Evolutionary conservation across 345 rosid genomes (phyloP), one percentile per base, ranked within the genome.

Genomic region (Erysimum cheiranthoides): DNA sequence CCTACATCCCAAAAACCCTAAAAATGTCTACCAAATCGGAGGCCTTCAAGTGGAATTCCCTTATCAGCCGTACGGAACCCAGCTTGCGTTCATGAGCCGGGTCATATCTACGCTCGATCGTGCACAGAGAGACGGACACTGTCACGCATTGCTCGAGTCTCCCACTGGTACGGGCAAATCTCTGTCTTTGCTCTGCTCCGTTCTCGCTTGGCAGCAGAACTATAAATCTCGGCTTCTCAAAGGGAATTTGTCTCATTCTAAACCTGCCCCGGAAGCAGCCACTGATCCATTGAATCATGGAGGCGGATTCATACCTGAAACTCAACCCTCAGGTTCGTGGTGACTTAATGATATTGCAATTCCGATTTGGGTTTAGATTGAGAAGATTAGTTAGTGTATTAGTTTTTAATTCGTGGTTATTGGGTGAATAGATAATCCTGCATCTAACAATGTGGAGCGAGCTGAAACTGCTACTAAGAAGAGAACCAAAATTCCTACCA

Each of bases 101-200:
- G 96, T 94, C 77, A 90, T 92, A 32, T 85, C 92, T 68, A 90
- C 99, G 30, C 92, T 94, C 0, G 97, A 94, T 73, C 96, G 99
- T 45, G 93, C 97, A 18, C 87, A 72, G 58, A 85, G 87, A 64
- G 97, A 92, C 2, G 99, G 97, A 39, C 96, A 75, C 67, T 90
- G 91, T 71, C 96, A 90, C 73, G 97, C 97, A 3, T 61, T 94
- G 79, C 97, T 94, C 56, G 99, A 94, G 80, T 94, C 97, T 0
- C 99, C 99, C 0, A 94, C 99, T 4, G 99, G 99, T 2, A 94
- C 99, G 1, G 99, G 99, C 0, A 94, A 94, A 78, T 92, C 99
- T 25, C 89, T 94, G n/a, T 94, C 99, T 53, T 87, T 94, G 73
- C 97, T 94, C 11, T 94, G 99, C 82, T 94, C 99, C 34, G 78